Evolutionary conservation across 192 early-diverging fungal species (phyloP).

Genomic region (Coemansia reversa): DNA sequence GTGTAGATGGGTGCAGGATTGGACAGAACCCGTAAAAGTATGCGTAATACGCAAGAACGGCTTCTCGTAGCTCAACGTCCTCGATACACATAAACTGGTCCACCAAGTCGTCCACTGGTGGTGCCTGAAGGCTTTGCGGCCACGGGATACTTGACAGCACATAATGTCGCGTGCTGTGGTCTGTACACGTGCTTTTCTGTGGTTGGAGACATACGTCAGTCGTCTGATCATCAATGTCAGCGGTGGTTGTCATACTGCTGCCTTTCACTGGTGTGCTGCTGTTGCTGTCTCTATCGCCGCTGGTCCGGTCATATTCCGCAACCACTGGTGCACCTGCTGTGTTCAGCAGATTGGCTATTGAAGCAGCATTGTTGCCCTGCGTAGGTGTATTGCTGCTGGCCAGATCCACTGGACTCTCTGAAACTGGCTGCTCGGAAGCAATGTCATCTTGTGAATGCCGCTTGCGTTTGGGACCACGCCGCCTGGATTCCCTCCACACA

Average conservation of each 20-base stretch:
- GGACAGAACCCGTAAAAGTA: slow-evolving; percentile 38
- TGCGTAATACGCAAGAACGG: slow-evolving; percentile 28
- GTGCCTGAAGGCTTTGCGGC: slow-evolving; percentile 9
- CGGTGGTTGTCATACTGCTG: neutral
- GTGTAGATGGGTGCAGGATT: slow-evolving; percentile 37
- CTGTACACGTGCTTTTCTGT: neutral
- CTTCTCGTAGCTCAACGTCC: slow-evolving; percentile 20
- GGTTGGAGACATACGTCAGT: neutral
- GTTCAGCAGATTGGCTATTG: slow-evolving; percentile 35
- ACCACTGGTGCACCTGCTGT: slow-evolving; percentile 5
- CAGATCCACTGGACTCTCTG: neutral
- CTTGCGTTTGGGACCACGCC: slow-evolving; percentile 35
- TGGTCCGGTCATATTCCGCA: neutral
- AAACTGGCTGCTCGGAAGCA: neutral
- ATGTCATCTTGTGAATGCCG: neutral
- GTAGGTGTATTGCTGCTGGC: neutral
- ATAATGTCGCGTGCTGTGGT: slow-evolving; percentile 4
- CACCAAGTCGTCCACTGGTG: slow-evolving; percentile 7
- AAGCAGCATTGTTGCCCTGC: slow-evolving; percentile 7
- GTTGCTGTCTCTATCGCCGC: neutral
- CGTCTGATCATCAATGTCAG: neutral
- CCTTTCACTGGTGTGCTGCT: neutral
- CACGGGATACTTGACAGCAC: slow-evolving; percentile 8
- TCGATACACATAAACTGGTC: slow-evolving; percentile 10
- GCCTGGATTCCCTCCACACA: slow-evolving; percentile 31